phyloP scores from a whole-genome alignment of 1,139 yeast species.

The Zygotorulaspora mrakii region DNA sequence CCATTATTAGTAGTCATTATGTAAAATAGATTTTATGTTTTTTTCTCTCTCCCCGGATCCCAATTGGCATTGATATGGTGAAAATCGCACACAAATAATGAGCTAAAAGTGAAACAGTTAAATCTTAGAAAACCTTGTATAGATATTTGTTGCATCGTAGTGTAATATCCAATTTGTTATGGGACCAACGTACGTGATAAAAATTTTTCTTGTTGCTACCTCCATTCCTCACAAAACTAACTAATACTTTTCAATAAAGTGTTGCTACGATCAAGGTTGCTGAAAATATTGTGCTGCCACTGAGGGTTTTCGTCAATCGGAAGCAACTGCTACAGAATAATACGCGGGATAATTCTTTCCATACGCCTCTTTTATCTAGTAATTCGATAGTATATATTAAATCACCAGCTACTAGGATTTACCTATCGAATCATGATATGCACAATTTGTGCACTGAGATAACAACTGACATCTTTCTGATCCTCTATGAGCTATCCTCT shows the following conservation, averaged over 20 bases:
- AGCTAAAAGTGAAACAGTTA: no score
- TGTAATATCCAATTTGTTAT: no score
- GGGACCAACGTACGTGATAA: conserved; percentile 4
- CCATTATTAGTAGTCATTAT: neutral
- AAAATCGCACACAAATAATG: no score
- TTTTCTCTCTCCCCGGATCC: no score
- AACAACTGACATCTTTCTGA: conserved; percentile 27
- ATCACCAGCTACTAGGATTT: conserved; percentile 31
- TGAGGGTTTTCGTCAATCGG: conserved; percentile 33
- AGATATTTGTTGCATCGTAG: no score
- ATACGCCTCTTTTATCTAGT: conserved; percentile 35
- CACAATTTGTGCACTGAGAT: conserved; percentile 28
- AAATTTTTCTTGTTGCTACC: neutral
- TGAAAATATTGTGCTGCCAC: conserved; percentile 24
- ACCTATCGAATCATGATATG: conserved; percentile 33
- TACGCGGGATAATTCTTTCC: conserved; percentile 24
- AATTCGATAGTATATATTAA: conserved; percentile 34
- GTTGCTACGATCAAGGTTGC: conserved; percentile 28
- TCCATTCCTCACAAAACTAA: no score
- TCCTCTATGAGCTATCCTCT: conserved; percentile 32
- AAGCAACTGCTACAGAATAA: conserved; percentile 27
- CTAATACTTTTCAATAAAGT: conserved; percentile 15
- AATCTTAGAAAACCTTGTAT: no score
- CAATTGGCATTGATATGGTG: no score
- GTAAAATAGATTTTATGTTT: no score